Conservation (phyloP, 2,329 filamentous ascomycete species). For the Arthrobotrys pseudoclavata region DNA sequence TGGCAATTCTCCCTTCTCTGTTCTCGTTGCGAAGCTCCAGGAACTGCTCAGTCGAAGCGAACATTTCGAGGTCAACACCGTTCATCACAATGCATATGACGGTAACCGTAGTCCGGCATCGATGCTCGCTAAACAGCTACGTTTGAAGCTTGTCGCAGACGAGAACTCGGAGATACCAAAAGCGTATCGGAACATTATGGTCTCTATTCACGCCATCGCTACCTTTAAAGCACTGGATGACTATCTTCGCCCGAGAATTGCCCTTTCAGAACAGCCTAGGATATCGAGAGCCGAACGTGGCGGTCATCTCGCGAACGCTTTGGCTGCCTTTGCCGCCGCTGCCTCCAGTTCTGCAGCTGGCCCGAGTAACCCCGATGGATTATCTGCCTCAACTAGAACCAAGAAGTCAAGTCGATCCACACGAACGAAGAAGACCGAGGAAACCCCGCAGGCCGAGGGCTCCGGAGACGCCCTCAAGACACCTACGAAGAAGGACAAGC, state of each 20-base stretch:
- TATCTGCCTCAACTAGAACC: constrained; percentile 58
- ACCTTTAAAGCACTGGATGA: constrained; percentile 98
- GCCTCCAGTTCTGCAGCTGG: constrained; percentile 67
- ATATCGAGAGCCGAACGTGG: constrained; percentile 66
- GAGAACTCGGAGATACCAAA: constrained; percentile 90
- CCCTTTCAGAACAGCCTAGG: constrained; percentile 70
- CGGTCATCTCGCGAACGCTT: constrained; percentile 75
- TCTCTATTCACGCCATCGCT: constrained; percentile 97
- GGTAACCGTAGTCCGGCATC: constrained; percentile 90
- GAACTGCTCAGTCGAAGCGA: constrained; percentile 96
- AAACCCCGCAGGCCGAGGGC: constrained; percentile 47
- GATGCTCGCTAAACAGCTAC: constrained; percentile 96
- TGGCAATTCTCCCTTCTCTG: constrained; percentile 82
- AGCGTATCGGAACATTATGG: constrained; percentile 93
- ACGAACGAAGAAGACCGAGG: constrained; percentile 49
- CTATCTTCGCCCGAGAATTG: constrained; percentile 91
- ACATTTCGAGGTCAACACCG: constrained; percentile 97
- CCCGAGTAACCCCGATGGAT: constrained; percentile 62
- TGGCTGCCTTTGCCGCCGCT: constrained; percentile 83
- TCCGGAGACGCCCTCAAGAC: constrained; percentile 62
- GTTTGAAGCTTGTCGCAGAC: constrained; percentile 88
- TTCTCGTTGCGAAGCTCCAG: constrained; percentile 92
- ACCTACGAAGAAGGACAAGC: constrained; percentile 60
- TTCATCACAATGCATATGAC: constrained; percentile 91
- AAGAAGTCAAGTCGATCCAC: constrained; percentile 48